Conservation (phyloP, 179 eudicot genomes). For the Camellia oleifera region DNA sequence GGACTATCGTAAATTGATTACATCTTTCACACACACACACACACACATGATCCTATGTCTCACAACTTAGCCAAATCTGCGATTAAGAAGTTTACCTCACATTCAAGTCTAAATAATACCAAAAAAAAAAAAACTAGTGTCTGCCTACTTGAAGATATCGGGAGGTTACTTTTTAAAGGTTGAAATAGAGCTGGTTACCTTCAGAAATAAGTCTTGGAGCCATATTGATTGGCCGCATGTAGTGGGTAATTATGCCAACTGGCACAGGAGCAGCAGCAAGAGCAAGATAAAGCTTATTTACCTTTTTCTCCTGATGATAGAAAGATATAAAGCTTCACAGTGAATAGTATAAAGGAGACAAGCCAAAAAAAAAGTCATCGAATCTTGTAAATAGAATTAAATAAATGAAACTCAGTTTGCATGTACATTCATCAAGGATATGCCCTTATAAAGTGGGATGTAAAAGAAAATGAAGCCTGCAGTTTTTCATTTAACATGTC, state of each 20-base stretch:
- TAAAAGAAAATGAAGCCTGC: neutral
- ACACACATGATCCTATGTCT: neutral
- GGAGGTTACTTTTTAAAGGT: neutral
- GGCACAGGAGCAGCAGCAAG: constrained; percentile 90
- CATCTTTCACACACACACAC: neutral
- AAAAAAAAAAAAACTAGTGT: neutral
- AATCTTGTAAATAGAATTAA: neutral
- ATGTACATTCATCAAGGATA: neutral
- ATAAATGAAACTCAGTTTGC: neutral
- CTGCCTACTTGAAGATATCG: neutral
- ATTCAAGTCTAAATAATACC: neutral
- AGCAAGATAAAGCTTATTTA: constrained; percentile 89
- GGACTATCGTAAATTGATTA: neutral
- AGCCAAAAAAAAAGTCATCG: neutral
- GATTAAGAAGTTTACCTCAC: neutral
- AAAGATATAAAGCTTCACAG: constrained; percentile 4
- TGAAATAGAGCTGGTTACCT: constrained; percentile 42
- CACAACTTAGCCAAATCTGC: neutral
- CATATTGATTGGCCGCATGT: constrained; percentile 71
- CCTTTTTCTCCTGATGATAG: constrained; percentile 67
- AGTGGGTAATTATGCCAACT: constrained; percentile 72
- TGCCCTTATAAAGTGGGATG: constrained; percentile 3
- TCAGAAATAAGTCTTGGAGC: constrained; percentile 87
- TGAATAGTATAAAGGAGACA: neutral
- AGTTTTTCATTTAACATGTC: neutral